Evolutionary conservation across 2,329 filamentous ascomycete species (phyloP), one percentile per base, ranked within the genome.

Genomic region (Drechslerella dactyloides): DNA sequence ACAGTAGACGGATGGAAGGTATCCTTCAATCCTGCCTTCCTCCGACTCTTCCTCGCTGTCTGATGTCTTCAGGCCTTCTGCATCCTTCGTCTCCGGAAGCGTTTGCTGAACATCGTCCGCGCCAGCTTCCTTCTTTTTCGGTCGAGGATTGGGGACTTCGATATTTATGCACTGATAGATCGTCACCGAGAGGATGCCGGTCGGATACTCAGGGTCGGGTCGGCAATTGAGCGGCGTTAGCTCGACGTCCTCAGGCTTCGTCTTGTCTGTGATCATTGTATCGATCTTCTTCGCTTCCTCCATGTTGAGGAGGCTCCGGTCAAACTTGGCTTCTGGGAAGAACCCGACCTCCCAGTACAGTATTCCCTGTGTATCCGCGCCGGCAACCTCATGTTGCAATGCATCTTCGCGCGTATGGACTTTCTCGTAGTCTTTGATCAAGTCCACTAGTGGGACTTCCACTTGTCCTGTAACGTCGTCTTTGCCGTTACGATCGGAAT

Each of bases 401-500:
- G 88, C 91, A 0, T 92, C 96, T 7, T 90, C 84, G 76, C 96
- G 91, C 2, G 90, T 89, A 75, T 93, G 96, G 90, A 97, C 96
- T 77, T 90, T 91, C 42, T 93, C 91, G 0, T 93, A 92, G 78
- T 97, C 90, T 77, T 96, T 90, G 68, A 97, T 96, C 81, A 99
- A 88, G 78, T 97, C 92, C 76, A 96, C 91, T 78, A 97, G 91
- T 37, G 91, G 93, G 1, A 97, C 82, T 78, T 97, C 93, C 17
- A 97, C 87, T 80, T 97, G 97, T 60, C 94, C 94, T 13, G 97
- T 92, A 51, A 97, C 90, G 76, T 97, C 94, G 78, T 97, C 94
- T 0, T 93, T 91, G 8, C 91, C 94, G 40, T 76, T 91, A 51
- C 93, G 86, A 79, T 97, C 94, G 56, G 91, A 96, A 79, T 97